Evolutionary conservation across 306 rosid species (phyloP).

Genomic region (Prunus mira): DNA sequence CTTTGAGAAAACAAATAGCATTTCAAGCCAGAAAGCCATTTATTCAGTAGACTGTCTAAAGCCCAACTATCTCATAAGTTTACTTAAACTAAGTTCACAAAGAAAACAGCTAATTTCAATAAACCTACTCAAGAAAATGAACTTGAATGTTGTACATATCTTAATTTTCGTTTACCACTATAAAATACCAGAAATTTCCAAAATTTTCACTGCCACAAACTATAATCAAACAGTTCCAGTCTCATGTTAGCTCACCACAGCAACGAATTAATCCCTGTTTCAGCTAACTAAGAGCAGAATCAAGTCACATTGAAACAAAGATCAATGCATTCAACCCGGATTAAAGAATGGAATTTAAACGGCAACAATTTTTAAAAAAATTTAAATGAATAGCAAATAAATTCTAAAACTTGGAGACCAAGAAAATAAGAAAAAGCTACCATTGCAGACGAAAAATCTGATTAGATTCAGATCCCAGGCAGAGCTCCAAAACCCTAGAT

Average conservation of each 20-base stretch:
- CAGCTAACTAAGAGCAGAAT: background rate
- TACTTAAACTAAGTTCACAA: background rate
- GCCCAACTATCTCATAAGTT: background rate
- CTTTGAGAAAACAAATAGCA: background rate
- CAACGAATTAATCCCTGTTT: constrained; percentile 6
- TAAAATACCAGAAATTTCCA: background rate
- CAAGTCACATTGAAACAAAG: background rate
- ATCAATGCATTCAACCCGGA: constrained; percentile 4
- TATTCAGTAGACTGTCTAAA: background rate
- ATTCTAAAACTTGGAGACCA: constrained; percentile 1
- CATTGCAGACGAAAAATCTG: constrained; percentile 36
- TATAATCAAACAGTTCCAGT: constrained; percentile 2
- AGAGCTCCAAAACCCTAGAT: constrained; percentile 43
- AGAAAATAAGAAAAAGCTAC: constrained; percentile 34
- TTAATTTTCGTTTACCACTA: background rate
- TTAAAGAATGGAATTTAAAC: background rate
- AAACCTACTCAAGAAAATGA: background rate
- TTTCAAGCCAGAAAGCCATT: background rate
- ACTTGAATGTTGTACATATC: background rate
- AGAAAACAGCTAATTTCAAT: background rate
- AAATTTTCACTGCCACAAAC: constrained; percentile 6
- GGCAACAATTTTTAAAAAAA: too few relatives aligned
- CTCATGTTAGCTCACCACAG: constrained; percentile 3
- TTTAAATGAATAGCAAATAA: background rate
- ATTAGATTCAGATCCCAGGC: constrained; percentile 33